These are phyloP conservation scores for Annona cherimola DNA, from an alignment of 164 flowering plant species.

Conservation along the genomic window DNA sequence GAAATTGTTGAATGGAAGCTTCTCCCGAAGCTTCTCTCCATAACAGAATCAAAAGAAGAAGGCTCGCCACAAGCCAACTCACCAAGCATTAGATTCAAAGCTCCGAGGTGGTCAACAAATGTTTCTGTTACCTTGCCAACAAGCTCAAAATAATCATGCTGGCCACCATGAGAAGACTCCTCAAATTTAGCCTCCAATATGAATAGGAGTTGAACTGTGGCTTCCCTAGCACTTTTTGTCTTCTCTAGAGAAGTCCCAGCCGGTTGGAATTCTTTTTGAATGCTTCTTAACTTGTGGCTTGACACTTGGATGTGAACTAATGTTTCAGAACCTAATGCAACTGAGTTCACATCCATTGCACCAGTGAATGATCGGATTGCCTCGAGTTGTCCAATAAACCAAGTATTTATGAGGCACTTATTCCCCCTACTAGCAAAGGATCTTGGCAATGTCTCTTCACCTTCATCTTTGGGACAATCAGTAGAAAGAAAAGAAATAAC, in stretches of 20 bases:
- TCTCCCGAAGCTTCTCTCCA: constrained; percentile 28
- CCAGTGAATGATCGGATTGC: constrained; percentile 39
- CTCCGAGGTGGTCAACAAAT: constrained; percentile 21
- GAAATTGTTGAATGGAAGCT: constrained; percentile 31
- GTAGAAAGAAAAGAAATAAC: constrained; percentile 36
- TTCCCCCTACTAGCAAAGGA: constrained; percentile 27
- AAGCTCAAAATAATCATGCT: constrained; percentile 45
- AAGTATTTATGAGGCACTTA: constrained; percentile 42
- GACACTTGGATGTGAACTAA: constrained; percentile 61
- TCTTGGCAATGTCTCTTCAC: constrained; percentile 23
- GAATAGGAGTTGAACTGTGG: constrained; percentile 43
- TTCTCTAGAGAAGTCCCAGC: constrained; percentile 14
- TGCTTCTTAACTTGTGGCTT: constrained; percentile 19
- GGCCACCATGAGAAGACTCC: constrained; percentile 31
- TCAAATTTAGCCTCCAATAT: constrained; percentile 35
- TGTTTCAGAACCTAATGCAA: constrained; percentile 56
- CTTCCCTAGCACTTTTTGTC: constrained; percentile 22
- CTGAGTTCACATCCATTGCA: constrained; percentile 34
- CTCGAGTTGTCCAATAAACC: constrained; percentile 66
- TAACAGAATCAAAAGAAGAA: constrained; percentile 31
- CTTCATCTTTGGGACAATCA: constrained; percentile 21
- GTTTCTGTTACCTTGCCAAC: constrained; percentile 23
- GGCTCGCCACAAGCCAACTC: constrained; percentile 57
- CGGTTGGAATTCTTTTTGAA: constrained; percentile 19
- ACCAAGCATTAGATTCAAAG: constrained; percentile 25